These are phyloP conservation scores for Phytophthora sp. DNA, from an alignment of 352 stramenopile genomes.

Conservation along the genomic window DNA sequence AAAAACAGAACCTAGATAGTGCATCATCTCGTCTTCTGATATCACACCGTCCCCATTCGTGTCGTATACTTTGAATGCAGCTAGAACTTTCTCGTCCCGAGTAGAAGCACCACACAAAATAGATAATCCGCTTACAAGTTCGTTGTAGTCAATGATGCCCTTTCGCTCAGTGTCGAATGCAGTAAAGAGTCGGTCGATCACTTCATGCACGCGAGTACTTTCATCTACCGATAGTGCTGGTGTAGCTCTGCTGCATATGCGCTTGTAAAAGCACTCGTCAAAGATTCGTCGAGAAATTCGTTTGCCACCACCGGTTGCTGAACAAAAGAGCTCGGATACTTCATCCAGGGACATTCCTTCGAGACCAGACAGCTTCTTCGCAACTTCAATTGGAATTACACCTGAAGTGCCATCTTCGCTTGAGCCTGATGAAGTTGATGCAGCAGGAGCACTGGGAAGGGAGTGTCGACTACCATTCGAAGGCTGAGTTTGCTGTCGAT, in stretches of 20 bases:
- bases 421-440: slow-evolving; percentile 25
- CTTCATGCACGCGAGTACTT: slow-evolving; percentile 66
- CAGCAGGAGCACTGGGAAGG: background rate
- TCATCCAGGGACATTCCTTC: slow-evolving; percentile 67
- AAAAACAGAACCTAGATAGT: slow-evolving; percentile 88
- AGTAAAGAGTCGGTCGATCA: slow-evolving; percentile 78
- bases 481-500: slow-evolving; percentile 5
- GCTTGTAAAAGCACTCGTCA: slow-evolving; percentile 80
- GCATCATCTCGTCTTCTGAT: slow-evolving; percentile 83
- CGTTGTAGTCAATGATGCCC: slow-evolving; percentile 74
- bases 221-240: slow-evolving; percentile 43
- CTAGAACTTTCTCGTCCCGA: slow-evolving; percentile 70
- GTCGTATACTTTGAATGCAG: slow-evolving; percentile 88
- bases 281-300: slow-evolving; percentile 71
- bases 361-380: slow-evolving; percentile 74
- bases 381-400: slow-evolving; percentile 68
- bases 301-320: slow-evolving; percentile 50
- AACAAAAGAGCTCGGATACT: slow-evolving; percentile 63
- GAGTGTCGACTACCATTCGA: slow-evolving; percentile 18
- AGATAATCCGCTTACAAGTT: slow-evolving; percentile 77
- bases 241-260: slow-evolving; percentile 46
- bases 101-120: slow-evolving; percentile 65
- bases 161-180: slow-evolving; percentile 81
- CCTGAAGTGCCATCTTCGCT: slow-evolving; percentile 12
- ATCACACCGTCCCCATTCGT: slow-evolving; percentile 85